phyloP scores from a whole-genome alignment of 225 moss, liverwort and hornwort genomes.

The Climacium dendroides region DNA sequence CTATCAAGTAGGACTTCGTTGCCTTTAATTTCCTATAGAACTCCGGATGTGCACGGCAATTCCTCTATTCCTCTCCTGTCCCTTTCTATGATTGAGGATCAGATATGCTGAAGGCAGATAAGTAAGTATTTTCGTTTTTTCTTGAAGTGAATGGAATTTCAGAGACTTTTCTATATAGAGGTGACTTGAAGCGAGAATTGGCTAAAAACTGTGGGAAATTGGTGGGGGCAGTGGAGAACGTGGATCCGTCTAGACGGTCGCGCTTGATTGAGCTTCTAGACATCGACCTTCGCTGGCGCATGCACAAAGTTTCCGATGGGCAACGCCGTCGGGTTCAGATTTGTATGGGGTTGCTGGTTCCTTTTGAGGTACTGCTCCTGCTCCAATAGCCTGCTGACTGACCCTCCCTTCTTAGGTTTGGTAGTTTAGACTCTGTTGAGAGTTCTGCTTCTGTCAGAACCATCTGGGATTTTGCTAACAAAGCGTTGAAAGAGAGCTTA shows the following conservation, averaged over 20 bases:
- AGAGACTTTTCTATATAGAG: background rate
- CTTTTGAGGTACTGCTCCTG: conserved; percentile 53
- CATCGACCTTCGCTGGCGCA: conserved; percentile 91
- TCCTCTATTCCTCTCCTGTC: background rate
- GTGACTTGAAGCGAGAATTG: background rate
- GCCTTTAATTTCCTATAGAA: background rate
- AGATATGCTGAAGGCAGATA: background rate
- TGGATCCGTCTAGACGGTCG: conserved; percentile 57
- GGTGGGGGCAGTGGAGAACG: conserved; percentile 60
- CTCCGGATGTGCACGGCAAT: background rate
- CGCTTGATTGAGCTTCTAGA: conserved; percentile 85
- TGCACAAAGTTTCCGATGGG: conserved; percentile 98
- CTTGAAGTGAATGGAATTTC: background rate
- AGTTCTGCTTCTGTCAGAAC: background rate
- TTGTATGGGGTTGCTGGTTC: conserved; percentile 84
- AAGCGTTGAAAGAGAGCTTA: background rate
- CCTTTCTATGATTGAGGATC: background rate
- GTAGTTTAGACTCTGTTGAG: background rate
- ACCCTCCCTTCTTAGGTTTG: background rate
- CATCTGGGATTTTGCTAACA: background rate
- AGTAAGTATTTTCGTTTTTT: background rate
- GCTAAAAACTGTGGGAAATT: background rate
- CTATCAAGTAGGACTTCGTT: background rate
- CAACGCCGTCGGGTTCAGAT: conserved; percentile 96
- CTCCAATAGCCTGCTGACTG: background rate